Conservation (phyloP, 768 basidiomycete genomes). For the Candolleomyces eurysporus region DNA sequence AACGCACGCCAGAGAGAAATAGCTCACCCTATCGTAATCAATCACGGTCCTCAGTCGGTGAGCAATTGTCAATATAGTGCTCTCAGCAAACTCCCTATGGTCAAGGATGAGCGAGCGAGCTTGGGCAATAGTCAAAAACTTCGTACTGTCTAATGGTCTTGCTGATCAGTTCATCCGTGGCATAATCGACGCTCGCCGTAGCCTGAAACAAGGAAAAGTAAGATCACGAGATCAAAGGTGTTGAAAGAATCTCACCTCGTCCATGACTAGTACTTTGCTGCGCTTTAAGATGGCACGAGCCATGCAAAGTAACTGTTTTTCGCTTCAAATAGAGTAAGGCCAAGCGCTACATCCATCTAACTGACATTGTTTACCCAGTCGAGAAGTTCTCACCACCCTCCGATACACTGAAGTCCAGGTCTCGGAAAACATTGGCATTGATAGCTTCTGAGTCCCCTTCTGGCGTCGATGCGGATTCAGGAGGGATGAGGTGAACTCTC, state of each 20-base stretch:
- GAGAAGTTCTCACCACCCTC: slow-evolving; percentile 77
- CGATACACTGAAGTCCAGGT: slow-evolving; percentile 70
- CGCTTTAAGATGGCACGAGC: slow-evolving; percentile 81
- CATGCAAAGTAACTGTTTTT: slow-evolving; percentile 64
- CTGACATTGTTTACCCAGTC: too few species aligned
- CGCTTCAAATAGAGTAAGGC: slow-evolving; percentile 10
- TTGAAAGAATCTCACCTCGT: slow-evolving; percentile 51
- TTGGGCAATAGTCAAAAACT: background rate
- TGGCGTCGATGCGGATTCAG: slow-evolving; percentile 46
- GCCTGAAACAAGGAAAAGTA: slow-evolving; percentile 40
- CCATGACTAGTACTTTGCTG: slow-evolving; percentile 80
- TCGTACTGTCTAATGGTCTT: slow-evolving; percentile 78
- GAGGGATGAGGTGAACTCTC: slow-evolving; percentile 76
- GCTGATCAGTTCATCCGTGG: slow-evolving; percentile 84
- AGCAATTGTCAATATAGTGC: slow-evolving; percentile 84
- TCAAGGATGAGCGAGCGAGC: background rate
- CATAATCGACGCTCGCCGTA: slow-evolving; percentile 80
- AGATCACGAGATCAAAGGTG: slow-evolving; percentile 1
- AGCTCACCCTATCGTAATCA: slow-evolving; percentile 74
- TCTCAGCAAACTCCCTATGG: slow-evolving; percentile 70
- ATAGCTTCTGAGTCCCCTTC: slow-evolving; percentile 47
- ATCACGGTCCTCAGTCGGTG: slow-evolving; percentile 79
- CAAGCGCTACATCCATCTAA: background rate
- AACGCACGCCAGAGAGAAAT: background rate
- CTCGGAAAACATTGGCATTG: slow-evolving; percentile 75